These are phyloP conservation scores for Penicillium atrosanguineum DNA, from an alignment of 495 filamentous ascomycete species.

Conservation along the genomic window DNA sequence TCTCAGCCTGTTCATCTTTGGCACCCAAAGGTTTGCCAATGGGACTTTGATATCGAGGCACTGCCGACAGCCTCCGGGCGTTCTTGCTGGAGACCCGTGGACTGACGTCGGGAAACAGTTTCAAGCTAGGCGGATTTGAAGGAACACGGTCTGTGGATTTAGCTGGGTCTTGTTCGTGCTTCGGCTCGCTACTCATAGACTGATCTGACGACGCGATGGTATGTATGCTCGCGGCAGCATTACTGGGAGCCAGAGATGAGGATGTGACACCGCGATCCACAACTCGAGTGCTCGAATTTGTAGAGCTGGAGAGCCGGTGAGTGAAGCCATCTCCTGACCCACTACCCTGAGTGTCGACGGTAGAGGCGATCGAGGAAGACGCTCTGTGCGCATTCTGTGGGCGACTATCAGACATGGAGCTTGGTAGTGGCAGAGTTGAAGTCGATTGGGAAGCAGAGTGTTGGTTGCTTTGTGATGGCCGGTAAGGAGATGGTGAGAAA, in stretches of 20 bases:
- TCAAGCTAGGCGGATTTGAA: slow-evolving; percentile 22
- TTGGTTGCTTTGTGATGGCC: slow-evolving; percentile 8
- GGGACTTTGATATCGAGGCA: slow-evolving; percentile 19
- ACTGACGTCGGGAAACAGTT: slow-evolving; percentile 39
- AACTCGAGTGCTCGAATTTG: slow-evolving; percentile 3
- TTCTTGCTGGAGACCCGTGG: slow-evolving; percentile 32
- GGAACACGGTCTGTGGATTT: slow-evolving; percentile 5
- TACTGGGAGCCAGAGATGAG: background rate
- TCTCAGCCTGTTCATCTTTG: background rate
- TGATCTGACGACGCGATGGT: background rate
- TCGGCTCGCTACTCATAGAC: slow-evolving; percentile 2
- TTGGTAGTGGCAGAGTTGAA: slow-evolving; percentile 4
- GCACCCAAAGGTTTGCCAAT: slow-evolving; percentile 5
- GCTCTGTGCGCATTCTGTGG: background rate
- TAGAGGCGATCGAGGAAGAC: slow-evolving; percentile 7
- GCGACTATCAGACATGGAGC: slow-evolving; percentile 1
- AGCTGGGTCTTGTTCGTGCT: background rate
- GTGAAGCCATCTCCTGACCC: slow-evolving; percentile 4
- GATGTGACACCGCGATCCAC: background rate
- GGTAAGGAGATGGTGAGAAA: slow-evolving; percentile 31
- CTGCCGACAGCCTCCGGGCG: slow-evolving; percentile 26
- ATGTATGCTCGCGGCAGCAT: background rate
- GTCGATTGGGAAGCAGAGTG: slow-evolving; percentile 4
- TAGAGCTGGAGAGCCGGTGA: slow-evolving; percentile 12
- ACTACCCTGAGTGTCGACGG: slow-evolving; percentile 5